Conservation (phyloP, 78 protist genomes). For the Monosiga brevicollis region DNA sequence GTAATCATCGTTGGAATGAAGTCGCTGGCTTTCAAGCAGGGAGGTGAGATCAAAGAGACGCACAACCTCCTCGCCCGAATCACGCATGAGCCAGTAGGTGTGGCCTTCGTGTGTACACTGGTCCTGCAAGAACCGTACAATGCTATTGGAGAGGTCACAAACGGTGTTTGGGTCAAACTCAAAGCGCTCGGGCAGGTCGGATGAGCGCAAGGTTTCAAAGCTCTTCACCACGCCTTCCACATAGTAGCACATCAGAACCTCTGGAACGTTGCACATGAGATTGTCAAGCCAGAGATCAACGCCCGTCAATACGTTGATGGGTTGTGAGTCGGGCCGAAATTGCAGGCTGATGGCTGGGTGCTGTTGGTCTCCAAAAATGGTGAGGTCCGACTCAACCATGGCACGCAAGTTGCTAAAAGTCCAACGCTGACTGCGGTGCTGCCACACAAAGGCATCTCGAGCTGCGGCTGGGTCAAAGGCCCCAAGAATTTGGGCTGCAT, state of each 20-base stretch:
- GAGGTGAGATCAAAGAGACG: not conserved
- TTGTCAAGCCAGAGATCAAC: slow-evolving; percentile 36
- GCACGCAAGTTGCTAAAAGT: not conserved
- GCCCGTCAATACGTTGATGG: not conserved
- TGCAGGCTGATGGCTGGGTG: slow-evolving; percentile 10
- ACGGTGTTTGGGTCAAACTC: not conserved
- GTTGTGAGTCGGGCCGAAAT: not conserved
- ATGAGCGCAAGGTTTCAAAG: not conserved
- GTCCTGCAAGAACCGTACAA: not conserved
- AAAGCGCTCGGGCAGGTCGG: slow-evolving; percentile 4
- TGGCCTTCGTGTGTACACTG: not conserved
- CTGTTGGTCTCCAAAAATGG: not conserved
- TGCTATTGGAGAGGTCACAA: not conserved
- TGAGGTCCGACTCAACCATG: slow-evolving; percentile 4
- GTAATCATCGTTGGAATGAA: not conserved
- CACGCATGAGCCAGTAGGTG: not conserved
- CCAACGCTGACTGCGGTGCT: not conserved
- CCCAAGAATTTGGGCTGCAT: too few relatives aligned
- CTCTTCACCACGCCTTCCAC: slow-evolving; percentile 6
- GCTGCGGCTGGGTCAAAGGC: too few relatives aligned
- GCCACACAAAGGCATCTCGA: too few relatives aligned
- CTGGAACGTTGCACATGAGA: slow-evolving; percentile 11
- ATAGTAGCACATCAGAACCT: slow-evolving; percentile 17
- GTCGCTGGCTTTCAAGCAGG: not conserved
- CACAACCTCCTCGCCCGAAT: not conserved